These are phyloP conservation scores for Diddensiella transvaalensis DNA, from an alignment of 805 yeast genomes.

Conservation along the genomic window DNA sequence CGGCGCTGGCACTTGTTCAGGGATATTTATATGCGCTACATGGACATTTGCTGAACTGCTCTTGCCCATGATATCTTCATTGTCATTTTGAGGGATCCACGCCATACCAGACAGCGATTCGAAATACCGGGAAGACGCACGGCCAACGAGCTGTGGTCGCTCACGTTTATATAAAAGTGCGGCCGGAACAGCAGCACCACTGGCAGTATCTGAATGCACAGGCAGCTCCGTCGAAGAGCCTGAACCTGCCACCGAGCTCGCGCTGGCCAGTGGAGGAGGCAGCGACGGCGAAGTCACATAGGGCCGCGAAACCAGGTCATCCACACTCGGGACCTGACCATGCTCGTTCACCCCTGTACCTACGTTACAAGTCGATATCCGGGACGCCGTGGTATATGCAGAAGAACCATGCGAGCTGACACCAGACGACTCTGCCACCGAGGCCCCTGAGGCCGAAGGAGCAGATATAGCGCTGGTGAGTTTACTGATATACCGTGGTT, in stretches of 20 bases:
- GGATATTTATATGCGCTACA: neutral
- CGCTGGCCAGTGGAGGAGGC: neutral
- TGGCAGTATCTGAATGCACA: neutral
- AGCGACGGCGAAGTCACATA: neutral
- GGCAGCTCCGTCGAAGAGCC: neutral
- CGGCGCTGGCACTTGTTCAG: neutral
- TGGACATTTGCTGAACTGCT: neutral
- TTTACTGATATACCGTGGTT: neutral
- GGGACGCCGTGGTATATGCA: neutral
- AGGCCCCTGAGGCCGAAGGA: neutral
- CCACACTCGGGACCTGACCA: slow-evolving; percentile 1
- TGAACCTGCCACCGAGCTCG: neutral
- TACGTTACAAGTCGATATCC: neutral
- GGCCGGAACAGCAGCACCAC: neutral
- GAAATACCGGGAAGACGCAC: neutral
- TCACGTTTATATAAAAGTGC: neutral
- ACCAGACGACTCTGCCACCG: neutral
- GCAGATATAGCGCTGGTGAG: neutral
- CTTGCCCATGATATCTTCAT: neutral
- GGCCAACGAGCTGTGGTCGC: neutral
- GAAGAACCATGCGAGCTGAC: neutral
- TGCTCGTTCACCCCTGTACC: neutral
- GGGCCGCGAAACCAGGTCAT: neutral
- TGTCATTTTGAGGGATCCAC: neutral
- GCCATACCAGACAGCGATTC: neutral